Conservation (phyloP, 345 rosid genomes). For the Clarkia xantiana region DNA sequence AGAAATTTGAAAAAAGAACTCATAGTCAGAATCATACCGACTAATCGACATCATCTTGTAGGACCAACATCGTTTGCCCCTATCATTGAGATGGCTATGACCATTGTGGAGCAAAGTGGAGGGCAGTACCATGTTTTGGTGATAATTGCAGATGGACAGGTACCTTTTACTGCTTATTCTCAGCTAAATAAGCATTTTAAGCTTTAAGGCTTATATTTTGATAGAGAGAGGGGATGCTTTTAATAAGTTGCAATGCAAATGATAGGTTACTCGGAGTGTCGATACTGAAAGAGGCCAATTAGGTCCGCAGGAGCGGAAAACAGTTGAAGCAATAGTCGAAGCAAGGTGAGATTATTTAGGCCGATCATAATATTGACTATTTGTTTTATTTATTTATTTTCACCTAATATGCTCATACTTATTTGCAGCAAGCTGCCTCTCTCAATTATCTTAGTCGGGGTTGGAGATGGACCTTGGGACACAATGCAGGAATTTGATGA, state of each 20-base stretch:
- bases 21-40: too few species aligned
- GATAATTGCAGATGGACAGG: constrained; percentile 4
- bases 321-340: constrained; percentile 11
- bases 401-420: too few species aligned
- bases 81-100: neutral
- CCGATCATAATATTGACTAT: too few species aligned
- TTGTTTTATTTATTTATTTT: too few species aligned
- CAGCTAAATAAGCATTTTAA: too few species aligned
- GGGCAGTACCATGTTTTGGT: constrained; percentile 2
- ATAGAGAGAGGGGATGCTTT: too few species aligned
- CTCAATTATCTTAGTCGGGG: constrained; percentile 71
- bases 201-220: too few species aligned
- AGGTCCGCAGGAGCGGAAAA: constrained; percentile 75
- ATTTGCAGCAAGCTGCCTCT: constrained; percentile 47
- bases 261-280: constrained; percentile 70
- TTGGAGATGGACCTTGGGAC: constrained; percentile 22
- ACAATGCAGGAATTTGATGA: constrained; percentile 83
- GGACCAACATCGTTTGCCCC: constrained; percentile 4
- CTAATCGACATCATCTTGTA: neutral
- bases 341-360: constrained; percentile 36
- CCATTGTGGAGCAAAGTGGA: constrained; percentile 1
- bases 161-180: neutral
- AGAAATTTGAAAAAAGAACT: too few species aligned
- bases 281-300: constrained; percentile 51
- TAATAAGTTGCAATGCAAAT: too few species aligned